phyloP scores from a whole-genome alignment of 2,329 filamentous ascomycete genomes.

The Apiospora rasikravindrae region DNA sequence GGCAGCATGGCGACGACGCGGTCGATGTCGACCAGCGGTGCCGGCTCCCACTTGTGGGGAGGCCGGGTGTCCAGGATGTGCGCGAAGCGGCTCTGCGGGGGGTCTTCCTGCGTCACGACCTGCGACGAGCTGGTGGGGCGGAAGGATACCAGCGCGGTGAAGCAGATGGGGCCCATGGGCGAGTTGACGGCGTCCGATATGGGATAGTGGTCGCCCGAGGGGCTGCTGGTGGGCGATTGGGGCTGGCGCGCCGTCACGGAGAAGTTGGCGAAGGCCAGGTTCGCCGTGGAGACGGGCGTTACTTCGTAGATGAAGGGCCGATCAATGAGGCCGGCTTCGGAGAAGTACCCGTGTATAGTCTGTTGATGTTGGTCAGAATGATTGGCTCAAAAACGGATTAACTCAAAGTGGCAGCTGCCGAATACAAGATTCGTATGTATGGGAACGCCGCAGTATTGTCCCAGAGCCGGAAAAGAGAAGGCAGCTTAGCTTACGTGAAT shows the following conservation, averaged over 20 bases:
- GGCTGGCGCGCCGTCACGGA: conserved; percentile 57
- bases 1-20: conserved; percentile 43
- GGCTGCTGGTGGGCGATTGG: conserved; percentile 42
- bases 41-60: conserved; percentile 49
- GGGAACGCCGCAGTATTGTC: not conserved
- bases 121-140: conserved; percentile 47
- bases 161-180: conserved; percentile 50
- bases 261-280: conserved; percentile 55
- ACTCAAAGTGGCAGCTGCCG: not conserved
- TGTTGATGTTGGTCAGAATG: conserved; percentile 33
- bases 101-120: conserved; percentile 44
- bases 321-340: conserved; percentile 50
- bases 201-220: conserved; percentile 43
- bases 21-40: conserved; percentile 53
- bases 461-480: conserved; percentile 17
- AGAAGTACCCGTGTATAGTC: conserved; percentile 63
- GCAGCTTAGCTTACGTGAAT: conserved; percentile 45
- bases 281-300: conserved; percentile 45
- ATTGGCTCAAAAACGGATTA: too few relatives aligned
- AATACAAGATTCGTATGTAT: not conserved
- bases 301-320: conserved; percentile 61
- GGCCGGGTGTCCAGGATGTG: conserved; percentile 44
- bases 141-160: conserved; percentile 59
- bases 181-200: conserved; percentile 42
- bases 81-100: conserved; percentile 50